phyloP scores from a whole-genome alignment of 2,329 filamentous ascomycete genomes.

The Alternaria panax region DNA sequence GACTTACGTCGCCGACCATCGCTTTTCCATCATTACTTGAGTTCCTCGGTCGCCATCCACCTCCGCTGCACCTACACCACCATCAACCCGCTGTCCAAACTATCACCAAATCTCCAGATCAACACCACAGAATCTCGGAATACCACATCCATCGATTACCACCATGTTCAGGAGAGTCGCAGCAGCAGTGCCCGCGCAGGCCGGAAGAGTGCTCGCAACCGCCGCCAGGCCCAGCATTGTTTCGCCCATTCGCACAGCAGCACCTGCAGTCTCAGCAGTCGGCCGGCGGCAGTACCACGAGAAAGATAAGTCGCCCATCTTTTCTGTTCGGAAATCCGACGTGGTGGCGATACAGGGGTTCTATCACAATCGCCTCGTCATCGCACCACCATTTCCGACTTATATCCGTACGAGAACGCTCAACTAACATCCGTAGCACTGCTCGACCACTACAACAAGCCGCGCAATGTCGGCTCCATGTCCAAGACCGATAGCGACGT shows the following conservation, averaged over 20 bases:
- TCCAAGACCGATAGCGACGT: constrained; percentile 81
- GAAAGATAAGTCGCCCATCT: constrained; percentile 63
- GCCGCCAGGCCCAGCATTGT: constrained; percentile 59
- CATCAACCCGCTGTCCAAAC: constrained; percentile 18
- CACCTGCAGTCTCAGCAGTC: constrained; percentile 50
- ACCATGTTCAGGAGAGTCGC: constrained; percentile 66
- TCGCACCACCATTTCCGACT: constrained; percentile 2
- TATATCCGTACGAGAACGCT: constrained; percentile 19
- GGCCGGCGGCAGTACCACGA: constrained; percentile 67
- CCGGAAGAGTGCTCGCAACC: constrained; percentile 59
- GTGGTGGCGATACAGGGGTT: constrained; percentile 22
- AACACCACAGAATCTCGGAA: background rate
- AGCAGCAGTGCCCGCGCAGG: constrained; percentile 61
- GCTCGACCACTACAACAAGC: constrained; percentile 83
- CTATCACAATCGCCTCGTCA: constrained; percentile 12
- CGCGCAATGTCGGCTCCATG: constrained; percentile 81
- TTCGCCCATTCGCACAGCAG: constrained; percentile 54
- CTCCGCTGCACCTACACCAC: constrained; percentile 32
- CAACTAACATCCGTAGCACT: constrained; percentile 57
- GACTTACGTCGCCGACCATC: constrained; percentile 34
- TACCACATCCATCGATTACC: constrained; percentile 33
- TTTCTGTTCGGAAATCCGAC: background rate
- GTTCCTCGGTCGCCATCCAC: constrained; percentile 31
- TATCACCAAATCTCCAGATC: background rate
- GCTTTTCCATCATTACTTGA: constrained; percentile 26